A percentile compares a stretch with the other conserved stretches of the same genome.
These are phyloP conservation scores for Tulasnella sp. DNA, from an alignment of 768 basidiomycete genomes.

Conservation along the genomic window DNA sequence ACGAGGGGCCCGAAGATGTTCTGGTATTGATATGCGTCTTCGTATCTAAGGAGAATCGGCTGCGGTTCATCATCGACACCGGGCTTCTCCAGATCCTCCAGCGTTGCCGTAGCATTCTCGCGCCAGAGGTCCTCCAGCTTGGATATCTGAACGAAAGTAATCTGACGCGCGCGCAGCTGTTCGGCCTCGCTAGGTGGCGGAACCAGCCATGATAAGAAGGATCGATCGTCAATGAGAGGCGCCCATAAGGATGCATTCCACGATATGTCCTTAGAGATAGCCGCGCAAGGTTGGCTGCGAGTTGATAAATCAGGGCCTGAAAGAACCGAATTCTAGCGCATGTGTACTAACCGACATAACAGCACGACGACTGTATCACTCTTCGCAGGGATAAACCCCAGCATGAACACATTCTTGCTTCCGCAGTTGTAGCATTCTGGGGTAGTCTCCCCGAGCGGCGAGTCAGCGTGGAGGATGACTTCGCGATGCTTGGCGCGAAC, in stretches of 20 bases:
- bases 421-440: slow-evolving; percentile 99
- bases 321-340: neutral
- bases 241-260: slow-evolving; percentile 99
- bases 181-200: slow-evolving; percentile 95
- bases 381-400: slow-evolving; percentile 98
- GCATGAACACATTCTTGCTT: slow-evolving; percentile 98
- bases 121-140: slow-evolving; percentile 97
- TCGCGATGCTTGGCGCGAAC: slow-evolving; percentile 99
- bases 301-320: too few relatives aligned
- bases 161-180: slow-evolving; percentile 90
- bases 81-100: slow-evolving; percentile 95
- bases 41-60: slow-evolving; percentile 65
- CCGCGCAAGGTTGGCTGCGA: slow-evolving; percentile 89
- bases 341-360: slow-evolving; percentile 69
- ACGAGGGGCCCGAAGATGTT: slow-evolving; percentile 98
- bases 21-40: slow-evolving; percentile 99
- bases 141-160: slow-evolving; percentile 94
- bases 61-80: slow-evolving; percentile 98
- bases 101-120: slow-evolving; percentile 85
- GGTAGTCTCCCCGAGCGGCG: slow-evolving; percentile 90
- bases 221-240: slow-evolving; percentile 95
- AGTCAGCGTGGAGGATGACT: slow-evolving; percentile 90
- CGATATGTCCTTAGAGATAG: slow-evolving; percentile 93
- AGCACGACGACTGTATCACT: slow-evolving; percentile 97
- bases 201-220: slow-evolving; percentile 98